phyloP scores from a whole-genome alignment of 805 yeast genomes.

The Metschnikowia hibisci region DNA sequence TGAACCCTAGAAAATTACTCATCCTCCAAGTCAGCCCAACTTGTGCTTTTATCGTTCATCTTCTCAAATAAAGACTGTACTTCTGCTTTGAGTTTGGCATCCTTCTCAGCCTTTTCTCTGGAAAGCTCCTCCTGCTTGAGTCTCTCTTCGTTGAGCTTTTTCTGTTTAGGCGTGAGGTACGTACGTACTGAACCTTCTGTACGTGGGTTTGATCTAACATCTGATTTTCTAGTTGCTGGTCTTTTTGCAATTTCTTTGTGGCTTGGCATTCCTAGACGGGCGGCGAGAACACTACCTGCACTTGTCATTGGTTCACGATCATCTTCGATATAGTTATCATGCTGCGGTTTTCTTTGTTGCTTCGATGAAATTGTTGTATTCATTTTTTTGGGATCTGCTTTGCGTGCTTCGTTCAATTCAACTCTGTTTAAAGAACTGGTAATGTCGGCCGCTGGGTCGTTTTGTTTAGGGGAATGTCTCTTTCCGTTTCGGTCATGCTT shows the following conservation, averaged over 20 bases:
- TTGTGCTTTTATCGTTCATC: constrained; percentile 25
- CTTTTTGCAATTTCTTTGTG: not conserved
- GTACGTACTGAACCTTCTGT: not conserved
- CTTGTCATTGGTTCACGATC: constrained; percentile 26
- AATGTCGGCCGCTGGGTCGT: not conserved
- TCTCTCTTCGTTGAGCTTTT: constrained; percentile 7
- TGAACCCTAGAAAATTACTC: constrained; percentile 3
- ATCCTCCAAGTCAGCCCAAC: constrained; percentile 35
- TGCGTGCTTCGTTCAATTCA: not conserved
- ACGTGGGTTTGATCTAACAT: not conserved
- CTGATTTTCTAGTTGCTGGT: not conserved
- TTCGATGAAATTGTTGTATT: not conserved
- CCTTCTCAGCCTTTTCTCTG: constrained; percentile 12
- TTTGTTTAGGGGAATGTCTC: not conserved
- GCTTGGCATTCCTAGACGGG: constrained; percentile 21
- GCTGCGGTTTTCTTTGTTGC: not conserved
- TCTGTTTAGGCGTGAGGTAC: constrained; percentile 14
- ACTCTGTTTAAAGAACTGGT: not conserved
- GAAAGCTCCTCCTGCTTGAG: constrained; percentile 8
- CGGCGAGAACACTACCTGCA: constrained; percentile 33
- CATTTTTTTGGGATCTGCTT: not conserved
- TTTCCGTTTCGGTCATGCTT: not conserved
- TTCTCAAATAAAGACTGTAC: constrained; percentile 26
- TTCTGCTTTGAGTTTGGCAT: constrained; percentile 23
- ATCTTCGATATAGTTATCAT: constrained; percentile 6